phyloP scores from a whole-genome alignment of 805 yeast species.

The Teunomyces pallodes region DNA sequence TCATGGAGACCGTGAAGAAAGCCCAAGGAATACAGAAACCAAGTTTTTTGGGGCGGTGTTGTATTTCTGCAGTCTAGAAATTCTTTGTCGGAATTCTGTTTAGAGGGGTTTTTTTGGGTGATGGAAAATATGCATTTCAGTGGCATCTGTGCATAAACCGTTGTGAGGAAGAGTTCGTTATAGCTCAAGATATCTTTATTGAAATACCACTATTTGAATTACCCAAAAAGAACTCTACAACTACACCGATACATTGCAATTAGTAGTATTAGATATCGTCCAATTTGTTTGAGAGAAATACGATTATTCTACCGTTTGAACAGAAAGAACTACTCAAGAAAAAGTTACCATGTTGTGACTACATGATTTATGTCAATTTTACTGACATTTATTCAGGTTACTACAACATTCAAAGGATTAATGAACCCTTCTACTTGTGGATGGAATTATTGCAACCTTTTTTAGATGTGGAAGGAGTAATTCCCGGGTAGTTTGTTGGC shows the following conservation, averaged over 20 bases:
- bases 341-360: background rate
- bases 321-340: background rate
- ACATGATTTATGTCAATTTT: background rate
- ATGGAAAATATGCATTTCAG: background rate
- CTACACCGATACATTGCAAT: background rate
- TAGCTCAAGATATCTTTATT: background rate
- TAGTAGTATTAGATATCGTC: background rate
- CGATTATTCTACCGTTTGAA: background rate
- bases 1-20: background rate
- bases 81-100: background rate
- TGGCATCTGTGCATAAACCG: background rate
- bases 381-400: background rate
- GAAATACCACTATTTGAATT: background rate
- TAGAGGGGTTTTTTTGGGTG: background rate
- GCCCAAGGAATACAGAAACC: background rate
- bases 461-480: background rate
- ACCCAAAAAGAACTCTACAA: background rate
- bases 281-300: background rate
- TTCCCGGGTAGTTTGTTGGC: background rate
- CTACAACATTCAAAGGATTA: background rate
- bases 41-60: background rate
- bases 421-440: background rate
- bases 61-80: background rate
- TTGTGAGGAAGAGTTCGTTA: background rate
- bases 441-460: background rate